phyloP scores from a whole-genome alignment of 768 basidiomycete genomes.

The Trametes villosa region DNA sequence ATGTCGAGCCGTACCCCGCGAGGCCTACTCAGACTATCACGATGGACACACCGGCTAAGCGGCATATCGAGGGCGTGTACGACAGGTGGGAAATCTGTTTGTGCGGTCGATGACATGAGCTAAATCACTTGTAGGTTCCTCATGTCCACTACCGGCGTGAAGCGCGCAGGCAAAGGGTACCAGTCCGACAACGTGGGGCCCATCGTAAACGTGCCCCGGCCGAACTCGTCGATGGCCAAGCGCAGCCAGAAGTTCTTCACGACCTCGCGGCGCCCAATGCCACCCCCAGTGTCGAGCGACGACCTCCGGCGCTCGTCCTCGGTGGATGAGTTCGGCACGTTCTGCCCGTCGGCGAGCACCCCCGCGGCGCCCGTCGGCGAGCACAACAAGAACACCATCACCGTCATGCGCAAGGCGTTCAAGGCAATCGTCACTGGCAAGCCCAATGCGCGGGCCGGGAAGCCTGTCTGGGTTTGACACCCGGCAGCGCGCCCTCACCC shows the following conservation, averaged over 20 bases:
- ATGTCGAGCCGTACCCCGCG: conserved; percentile 68
- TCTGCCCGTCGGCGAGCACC: conserved; percentile 30
- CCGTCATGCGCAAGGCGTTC: conserved; percentile 70
- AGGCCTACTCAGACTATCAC: conserved; percentile 42
- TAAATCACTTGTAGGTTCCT: conserved; percentile 48
- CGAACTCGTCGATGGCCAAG: conserved; percentile 33
- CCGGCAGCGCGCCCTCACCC: background rate
- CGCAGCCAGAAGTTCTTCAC: conserved; percentile 51
- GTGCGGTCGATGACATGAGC: background rate
- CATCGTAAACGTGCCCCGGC: conserved; percentile 38
- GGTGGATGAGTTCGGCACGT: conserved; percentile 66
- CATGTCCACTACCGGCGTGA: conserved; percentile 82
- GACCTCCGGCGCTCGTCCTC: conserved; percentile 54
- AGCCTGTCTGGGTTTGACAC: conserved; percentile 18
- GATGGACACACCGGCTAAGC: conserved; percentile 56
- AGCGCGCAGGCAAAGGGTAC: conserved; percentile 79
- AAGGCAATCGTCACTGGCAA: conserved; percentile 77
- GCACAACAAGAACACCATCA: conserved; percentile 52
- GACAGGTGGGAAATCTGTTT: conserved; percentile 51
- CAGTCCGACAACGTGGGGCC: conserved; percentile 67
- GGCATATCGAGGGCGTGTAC: conserved; percentile 73
- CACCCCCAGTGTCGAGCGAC: conserved; percentile 73
- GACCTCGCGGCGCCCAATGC: conserved; percentile 58
- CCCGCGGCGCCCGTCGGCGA: conserved; percentile 40
- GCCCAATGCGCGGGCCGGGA: conserved; percentile 17